Conservation (phyloP, 1,284 basidiomycete genomes). For the Amylostereum chailletii region DNA sequence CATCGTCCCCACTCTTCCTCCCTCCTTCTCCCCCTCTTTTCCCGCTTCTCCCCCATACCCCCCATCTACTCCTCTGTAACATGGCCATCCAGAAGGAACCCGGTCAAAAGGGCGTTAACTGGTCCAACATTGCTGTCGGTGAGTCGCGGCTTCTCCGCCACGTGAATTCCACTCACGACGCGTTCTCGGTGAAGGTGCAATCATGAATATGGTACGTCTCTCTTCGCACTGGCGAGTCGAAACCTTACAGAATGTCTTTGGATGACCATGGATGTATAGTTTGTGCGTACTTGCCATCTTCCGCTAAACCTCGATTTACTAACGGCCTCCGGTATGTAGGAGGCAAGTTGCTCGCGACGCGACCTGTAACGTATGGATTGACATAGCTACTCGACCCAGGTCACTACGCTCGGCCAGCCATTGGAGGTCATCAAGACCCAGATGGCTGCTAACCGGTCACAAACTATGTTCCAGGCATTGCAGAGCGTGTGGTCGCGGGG, state of each 20-base stretch:
- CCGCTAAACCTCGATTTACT: constrained; percentile 11
- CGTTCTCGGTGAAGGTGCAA: constrained; percentile 54
- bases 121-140: constrained; percentile 99
- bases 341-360: constrained; percentile 29
- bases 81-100: constrained; percentile 80
- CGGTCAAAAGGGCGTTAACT: constrained; percentile 91
- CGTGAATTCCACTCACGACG: constrained; percentile 9
- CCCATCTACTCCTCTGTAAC: constrained; percentile 14
- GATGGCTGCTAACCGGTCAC: constrained; percentile 91
- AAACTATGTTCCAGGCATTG: constrained; percentile 86
- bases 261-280: constrained; percentile 27
- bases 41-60: constrained; percentile 4
- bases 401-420: constrained; percentile 97
- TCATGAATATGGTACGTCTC: constrained; percentile 84
- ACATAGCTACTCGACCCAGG: constrained; percentile 33
- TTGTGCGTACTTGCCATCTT: constrained; percentile 37
- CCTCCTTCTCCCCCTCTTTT: constrained; percentile 9
- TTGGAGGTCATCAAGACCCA: constrained; percentile 98
- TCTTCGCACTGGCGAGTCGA: constrained; percentile 2
- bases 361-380: neutral
- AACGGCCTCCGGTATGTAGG: constrained; percentile 23
- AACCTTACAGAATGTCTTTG: neutral
- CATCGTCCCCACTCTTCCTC: constrained; percentile 10
- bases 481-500: constrained; percentile 88
- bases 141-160: constrained; percentile 21